Conservation (phyloP, 2,329 filamentous ascomycete genomes). For the Bipolaris zeicola region DNA sequence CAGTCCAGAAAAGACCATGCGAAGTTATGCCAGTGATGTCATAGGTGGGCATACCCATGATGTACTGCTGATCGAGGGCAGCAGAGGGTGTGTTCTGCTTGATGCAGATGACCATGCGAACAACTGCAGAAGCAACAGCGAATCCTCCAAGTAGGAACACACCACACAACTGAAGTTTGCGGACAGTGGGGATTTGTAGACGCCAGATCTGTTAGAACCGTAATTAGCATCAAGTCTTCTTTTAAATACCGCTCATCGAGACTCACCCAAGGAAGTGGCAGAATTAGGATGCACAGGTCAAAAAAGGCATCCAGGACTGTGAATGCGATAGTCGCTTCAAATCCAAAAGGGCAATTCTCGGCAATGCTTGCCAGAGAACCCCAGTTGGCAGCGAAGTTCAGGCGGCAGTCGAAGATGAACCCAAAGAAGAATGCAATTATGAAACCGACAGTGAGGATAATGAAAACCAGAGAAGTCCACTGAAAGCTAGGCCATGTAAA, state of each 20-base stretch:
- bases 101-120: slow-evolving; percentile 16
- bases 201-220: slow-evolving; percentile 8
- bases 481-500: slow-evolving; percentile 10
- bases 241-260: background rate
- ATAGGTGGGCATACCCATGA: slow-evolving; percentile 15
- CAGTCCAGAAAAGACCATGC: slow-evolving; percentile 13
- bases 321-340: slow-evolving; percentile 7
- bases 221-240: background rate
- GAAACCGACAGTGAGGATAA: slow-evolving; percentile 4
- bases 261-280: slow-evolving; percentile 13
- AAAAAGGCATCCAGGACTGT: slow-evolving; percentile 9
- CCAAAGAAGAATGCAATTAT: slow-evolving; percentile 12
- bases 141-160: slow-evolving; percentile 12
- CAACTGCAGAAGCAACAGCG: slow-evolving; percentile 7
- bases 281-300: slow-evolving; percentile 9
- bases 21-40: slow-evolving; percentile 14
- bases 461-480: slow-evolving; percentile 1
- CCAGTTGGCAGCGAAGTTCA: slow-evolving; percentile 13
- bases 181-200: slow-evolving; percentile 8
- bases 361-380: slow-evolving; percentile 11
- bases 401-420: slow-evolving; percentile 10
- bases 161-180: slow-evolving; percentile 11
- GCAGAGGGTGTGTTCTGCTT: slow-evolving; percentile 13
- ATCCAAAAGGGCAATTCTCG: slow-evolving; percentile 11
- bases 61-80: slow-evolving; percentile 2